Evolutionary conservation across 805 yeast genomes (phyloP).

Genomic region (Schwanniomyces sp.): DNA sequence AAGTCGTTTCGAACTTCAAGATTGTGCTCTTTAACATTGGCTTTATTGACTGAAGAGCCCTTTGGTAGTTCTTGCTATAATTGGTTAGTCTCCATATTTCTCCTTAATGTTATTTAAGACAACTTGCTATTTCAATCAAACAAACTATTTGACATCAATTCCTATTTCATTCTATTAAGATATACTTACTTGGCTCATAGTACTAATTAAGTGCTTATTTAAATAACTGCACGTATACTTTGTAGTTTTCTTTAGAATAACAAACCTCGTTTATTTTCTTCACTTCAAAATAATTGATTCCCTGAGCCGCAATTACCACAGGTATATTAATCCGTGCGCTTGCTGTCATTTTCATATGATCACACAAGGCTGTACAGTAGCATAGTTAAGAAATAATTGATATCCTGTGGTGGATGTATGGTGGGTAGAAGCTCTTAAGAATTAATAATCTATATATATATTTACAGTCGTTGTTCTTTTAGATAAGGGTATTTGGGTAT

Average conservation of each 20-base stretch:
- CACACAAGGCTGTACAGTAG: not conserved
- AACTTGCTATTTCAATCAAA: not conserved
- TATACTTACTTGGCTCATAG: not conserved
- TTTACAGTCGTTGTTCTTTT: too few relatives aligned
- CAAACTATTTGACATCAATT: not conserved
- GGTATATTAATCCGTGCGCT: not conserved
- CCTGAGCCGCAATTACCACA: not conserved
- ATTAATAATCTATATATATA: too few relatives aligned
- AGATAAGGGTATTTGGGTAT: too few relatives aligned
- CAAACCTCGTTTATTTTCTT: not conserved
- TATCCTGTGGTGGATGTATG: too few relatives aligned
- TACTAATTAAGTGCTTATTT: not conserved
- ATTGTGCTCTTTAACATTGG: slow-evolving; percentile 17
- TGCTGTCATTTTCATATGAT: not conserved
- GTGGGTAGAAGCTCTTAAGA: too few relatives aligned
- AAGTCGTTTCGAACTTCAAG: slow-evolving; percentile 10
- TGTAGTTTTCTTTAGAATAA: not conserved
- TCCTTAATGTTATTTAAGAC: not conserved
- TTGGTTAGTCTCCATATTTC: not conserved
- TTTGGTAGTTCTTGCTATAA: slow-evolving; percentile 7
- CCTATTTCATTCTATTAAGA: not conserved
- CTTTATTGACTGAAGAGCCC: slow-evolving; percentile 14
- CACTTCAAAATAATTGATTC: not conserved
- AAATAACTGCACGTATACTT: not conserved
- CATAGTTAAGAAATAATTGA: not conserved